These are phyloP conservation scores for Dissophora ornata DNA, from an alignment of 192 early-diverging fungal genomes.

Conservation along the genomic window DNA sequence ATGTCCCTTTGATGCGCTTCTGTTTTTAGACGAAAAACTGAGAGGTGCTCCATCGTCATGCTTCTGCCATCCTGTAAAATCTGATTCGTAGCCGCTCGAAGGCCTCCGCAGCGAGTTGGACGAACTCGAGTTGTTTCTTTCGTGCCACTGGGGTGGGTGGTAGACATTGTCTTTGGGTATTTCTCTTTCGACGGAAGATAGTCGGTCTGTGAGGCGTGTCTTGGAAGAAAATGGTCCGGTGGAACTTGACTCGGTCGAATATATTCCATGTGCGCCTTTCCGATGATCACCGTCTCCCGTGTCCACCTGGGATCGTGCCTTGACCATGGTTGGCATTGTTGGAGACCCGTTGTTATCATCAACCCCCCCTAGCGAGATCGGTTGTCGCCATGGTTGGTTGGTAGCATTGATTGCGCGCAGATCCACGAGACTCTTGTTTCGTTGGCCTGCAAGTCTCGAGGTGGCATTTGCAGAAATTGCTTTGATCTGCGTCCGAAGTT, in stretches of 20 bases:
- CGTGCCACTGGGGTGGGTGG: conserved; percentile 51
- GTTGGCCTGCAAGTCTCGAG: conserved; percentile 31
- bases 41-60: conserved; percentile 9
- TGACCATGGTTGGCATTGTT: neutral
- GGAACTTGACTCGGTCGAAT: no score
- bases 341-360: neutral
- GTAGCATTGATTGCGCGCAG: conserved; percentile 26
- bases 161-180: conserved; percentile 28
- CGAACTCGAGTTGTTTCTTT: conserved; percentile 23
- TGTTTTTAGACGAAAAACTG: conserved; percentile 1
- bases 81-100: conserved; percentile 24
- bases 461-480: neutral
- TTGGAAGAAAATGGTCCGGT: no score
- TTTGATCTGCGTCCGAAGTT: conserved; percentile 25
- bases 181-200: neutral
- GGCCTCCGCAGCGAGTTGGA: conserved; percentile 9
- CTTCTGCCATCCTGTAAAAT: conserved; percentile 21
- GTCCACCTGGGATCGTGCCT: conserved; percentile 9
- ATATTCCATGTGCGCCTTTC: neutral
- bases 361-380: no score
- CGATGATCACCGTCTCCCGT: neutral
- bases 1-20: conserved; percentile 26
- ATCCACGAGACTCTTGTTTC: conserved; percentile 50
- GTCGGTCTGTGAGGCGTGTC: conserved; percentile 8
- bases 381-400: conserved; percentile 42